Evolutionary conservation across 768 basidiomycete species (phyloP).

Genomic region (Mycena venus): DNA sequence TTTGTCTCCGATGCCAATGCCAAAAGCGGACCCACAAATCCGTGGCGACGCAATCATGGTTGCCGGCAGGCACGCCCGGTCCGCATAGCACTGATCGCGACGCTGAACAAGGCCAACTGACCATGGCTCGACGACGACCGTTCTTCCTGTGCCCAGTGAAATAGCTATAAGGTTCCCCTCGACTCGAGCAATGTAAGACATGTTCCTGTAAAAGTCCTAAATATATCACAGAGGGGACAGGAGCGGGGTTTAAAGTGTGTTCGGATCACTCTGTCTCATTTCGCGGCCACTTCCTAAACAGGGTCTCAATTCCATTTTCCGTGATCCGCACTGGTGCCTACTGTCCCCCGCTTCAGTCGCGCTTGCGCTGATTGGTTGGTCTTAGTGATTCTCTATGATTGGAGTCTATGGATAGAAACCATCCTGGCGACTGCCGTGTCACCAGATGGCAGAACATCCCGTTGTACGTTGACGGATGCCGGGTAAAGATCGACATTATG

Average conservation of each 20-base stretch:
- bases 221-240: too few relatives aligned
- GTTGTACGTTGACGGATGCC: not conserved
- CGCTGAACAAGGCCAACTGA: not conserved
- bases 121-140: not conserved
- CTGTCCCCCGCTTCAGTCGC: not conserved
- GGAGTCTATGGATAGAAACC: not conserved
- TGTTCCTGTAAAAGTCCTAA: not conserved
- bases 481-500: not conserved
- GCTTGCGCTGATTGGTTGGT: not conserved
- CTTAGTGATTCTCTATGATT: too few relatives aligned
- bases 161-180: too few relatives aligned
- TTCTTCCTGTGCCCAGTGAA: not conserved
- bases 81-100: not conserved
- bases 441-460: not conserved
- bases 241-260: not conserved
- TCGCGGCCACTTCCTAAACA: not conserved
- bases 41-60: conserved; percentile 11
- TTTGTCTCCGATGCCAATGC: conserved; percentile 6
- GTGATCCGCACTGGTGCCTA: not conserved
- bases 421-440: not conserved
- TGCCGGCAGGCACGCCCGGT: conserved; percentile 8
- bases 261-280: not conserved
- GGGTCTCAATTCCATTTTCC: not conserved
- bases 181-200: not conserved
- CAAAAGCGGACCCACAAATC: conserved; percentile 27